Base-by-base conservation (phyloP, 169 alveolate species). In the Cystoisospora suis region DNA sequence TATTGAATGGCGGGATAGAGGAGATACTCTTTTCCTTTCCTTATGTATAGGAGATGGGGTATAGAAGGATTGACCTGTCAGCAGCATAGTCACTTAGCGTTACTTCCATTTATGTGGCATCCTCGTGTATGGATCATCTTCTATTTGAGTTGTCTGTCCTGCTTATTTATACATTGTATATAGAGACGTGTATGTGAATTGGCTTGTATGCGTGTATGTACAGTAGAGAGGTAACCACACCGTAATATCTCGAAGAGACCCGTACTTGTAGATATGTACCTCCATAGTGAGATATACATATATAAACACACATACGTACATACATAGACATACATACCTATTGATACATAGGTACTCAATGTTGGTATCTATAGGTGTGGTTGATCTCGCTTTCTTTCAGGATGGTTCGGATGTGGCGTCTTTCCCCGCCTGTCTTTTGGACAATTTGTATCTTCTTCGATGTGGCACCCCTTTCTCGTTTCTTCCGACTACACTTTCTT, bases 381-480 rank as follows among this genome's bases (percentile, higher is more conserved):
- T 15, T 12, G 65, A n/a, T n/a, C n/a, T n/a, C n/a, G n/a, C 4
- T 65, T 20, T n/a, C 5, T 65, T 20, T 12, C 77, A 65, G 77
- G 77, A 65, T 27, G 77, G 40, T 5, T 36, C 77, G 45, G n/a
- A n/a, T n/a, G 7, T 36, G n/a, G 20, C 65, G 36, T 59, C 36
- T 15, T 65, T 65, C 77, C n/a, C 42, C 3, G 36, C 53, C 56
- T 34, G 38, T 1, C 29, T 40, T 34, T 38, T 72, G 9, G 53
- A 38, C 56, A 40, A 72, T 12, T 17, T 72, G 56, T 38, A 38
- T 32, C 83, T 72, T 7, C 53, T 72, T 4, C 83, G 83, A 1
- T 38, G 83, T 17, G 83, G 83, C 83, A 72, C 83, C 15, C 17
- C 56, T 38, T 72, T 72, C 83, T 1, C 83, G 27, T 40, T 72